phyloP scores from a whole-genome alignment of 768 basidiomycete genomes.

The Pleurotus tuoliensis region DNA sequence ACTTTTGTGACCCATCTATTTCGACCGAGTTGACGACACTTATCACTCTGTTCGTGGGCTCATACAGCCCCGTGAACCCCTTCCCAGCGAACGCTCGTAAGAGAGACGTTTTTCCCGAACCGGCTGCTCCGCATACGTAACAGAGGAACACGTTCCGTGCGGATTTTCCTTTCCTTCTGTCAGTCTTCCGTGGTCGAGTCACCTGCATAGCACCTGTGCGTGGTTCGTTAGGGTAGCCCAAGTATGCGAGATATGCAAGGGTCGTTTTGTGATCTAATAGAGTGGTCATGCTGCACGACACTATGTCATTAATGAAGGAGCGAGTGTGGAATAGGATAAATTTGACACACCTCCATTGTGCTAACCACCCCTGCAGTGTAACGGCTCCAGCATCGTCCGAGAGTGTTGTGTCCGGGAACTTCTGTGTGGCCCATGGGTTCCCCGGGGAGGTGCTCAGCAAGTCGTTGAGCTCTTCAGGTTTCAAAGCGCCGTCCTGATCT shows the following conservation, averaged over 20 bases:
- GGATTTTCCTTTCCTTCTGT: constrained; percentile 83
- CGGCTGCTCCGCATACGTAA: constrained; percentile 93
- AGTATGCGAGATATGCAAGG: constrained; percentile 90
- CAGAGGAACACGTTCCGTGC: constrained; percentile 89
- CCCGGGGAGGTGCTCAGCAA: constrained; percentile 94
- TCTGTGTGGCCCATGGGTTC: constrained; percentile 92
- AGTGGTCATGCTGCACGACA: constrained; percentile 80
- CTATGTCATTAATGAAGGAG: neutral
- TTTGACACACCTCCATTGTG: constrained; percentile 86
- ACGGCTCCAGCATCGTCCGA: constrained; percentile 86
- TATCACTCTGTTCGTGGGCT: constrained; percentile 86
- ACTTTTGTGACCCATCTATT: constrained; percentile 92
- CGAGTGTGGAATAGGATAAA: neutral
- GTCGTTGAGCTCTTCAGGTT: constrained; percentile 75
- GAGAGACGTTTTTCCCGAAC: constrained; percentile 90
- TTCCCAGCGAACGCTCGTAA: constrained; percentile 85
- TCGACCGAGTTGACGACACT: constrained; percentile 95
- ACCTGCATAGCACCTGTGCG: constrained; percentile 83
- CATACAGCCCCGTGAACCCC: constrained; percentile 67
- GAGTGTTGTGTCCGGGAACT: constrained; percentile 87
- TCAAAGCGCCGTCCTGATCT: constrained; percentile 94
- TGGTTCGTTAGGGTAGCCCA: constrained; percentile 81
- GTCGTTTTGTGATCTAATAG: constrained; percentile 91
- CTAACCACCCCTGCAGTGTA: constrained; percentile 96
- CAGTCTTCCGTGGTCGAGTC: constrained; percentile 78